These are phyloP conservation scores for Tolypocladium ovalisporum DNA, from an alignment of 2,329 filamentous ascomycete genomes.

Conservation along the genomic window DNA sequence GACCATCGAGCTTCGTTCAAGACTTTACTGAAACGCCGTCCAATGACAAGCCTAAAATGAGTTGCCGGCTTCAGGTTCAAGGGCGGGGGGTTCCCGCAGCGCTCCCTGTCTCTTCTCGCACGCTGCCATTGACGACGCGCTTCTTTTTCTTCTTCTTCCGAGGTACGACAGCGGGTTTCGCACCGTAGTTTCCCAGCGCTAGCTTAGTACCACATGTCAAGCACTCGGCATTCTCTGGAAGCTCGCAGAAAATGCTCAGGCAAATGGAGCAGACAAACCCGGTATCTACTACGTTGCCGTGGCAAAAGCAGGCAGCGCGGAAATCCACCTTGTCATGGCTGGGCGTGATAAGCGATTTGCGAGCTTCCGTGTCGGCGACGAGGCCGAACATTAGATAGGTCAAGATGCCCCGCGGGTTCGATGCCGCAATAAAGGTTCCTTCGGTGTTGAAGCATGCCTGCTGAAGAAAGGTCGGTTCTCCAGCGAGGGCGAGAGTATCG, in stretches of 20 bases:
- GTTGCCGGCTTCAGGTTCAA: conserved; percentile 10
- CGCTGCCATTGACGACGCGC: conserved; percentile 41
- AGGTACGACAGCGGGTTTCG: conserved; percentile 64
- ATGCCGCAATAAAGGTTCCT: conserved; percentile 42
- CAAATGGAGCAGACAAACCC: conserved; percentile 96
- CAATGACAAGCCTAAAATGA: too few relatives aligned
- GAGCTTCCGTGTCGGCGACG: conserved; percentile 50
- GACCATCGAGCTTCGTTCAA: too few relatives aligned
- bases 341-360: conserved; percentile 60
- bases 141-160: conserved; percentile 70
- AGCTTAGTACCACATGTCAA: conserved; percentile 75
- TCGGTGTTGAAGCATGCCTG: conserved; percentile 63
- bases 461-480: conserved; percentile 83
- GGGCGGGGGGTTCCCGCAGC: conserved; percentile 47
- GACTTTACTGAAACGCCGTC: not conserved
- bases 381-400: conserved; percentile 95
- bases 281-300: conserved; percentile 78
- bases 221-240: conserved; percentile 54
- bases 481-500: conserved; percentile 79
- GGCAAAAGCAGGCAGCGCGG: conserved; percentile 95
- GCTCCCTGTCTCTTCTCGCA: conserved; percentile 46
- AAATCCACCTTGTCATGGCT: conserved; percentile 87
- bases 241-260: conserved; percentile 79
- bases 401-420: conserved; percentile 60
- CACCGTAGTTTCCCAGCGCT: conserved; percentile 63